Evolutionary conservation across 768 basidiomycete genomes (phyloP), one percentile per base, ranked within the genome.

Genomic region (Xerocomus spinulosus): DNA sequence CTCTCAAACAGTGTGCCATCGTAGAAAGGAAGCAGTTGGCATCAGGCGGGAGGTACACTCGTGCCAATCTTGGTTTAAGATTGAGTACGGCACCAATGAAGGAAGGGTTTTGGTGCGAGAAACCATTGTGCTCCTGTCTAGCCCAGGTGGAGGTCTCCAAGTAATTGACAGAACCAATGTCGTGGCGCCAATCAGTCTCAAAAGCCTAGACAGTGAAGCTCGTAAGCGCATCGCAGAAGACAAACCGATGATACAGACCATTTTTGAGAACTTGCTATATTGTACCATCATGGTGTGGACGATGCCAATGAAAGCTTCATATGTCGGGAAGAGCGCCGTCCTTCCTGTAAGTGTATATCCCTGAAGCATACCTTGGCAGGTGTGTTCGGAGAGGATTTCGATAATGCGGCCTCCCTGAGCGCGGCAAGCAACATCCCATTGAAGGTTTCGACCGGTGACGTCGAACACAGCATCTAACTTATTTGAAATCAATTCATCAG

Each of bases 301-400:
- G 64, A 93, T 93, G 36, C 90, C 90, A 36, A 93, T 72, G 78
- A 95, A 96, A 0, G 89, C 85, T 63, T 95, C 92, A 64, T 95
- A 93, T 24, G 82, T 85, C 2, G 92, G 91, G 79, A 95, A 91
- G 28, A 94, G 72, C 12, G 81, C 91, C 0, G 84, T 86, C 33
- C 85, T 75, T 9, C 92, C 92, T 0, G 92, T 94, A 38, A 96
- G 78, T 6, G 90, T 92, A 67, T 94, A 94, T 3, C 92, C 92
- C 67, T 96, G 89, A 12, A 94, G 72, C 84, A 92, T 92, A 20
- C 86, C 90, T 62, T 92, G 87, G 55, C 87, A 87, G 9, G 87
- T 90, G 59, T 92, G 90, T 60, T 91, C 89, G 7, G 85, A 89
- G 15, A 94, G 80, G 47, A 93, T 92, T 67, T 95, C 92, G 50